Conservation (phyloP, 2,329 filamentous ascomycete species). For the Thelonectria discophora region DNA sequence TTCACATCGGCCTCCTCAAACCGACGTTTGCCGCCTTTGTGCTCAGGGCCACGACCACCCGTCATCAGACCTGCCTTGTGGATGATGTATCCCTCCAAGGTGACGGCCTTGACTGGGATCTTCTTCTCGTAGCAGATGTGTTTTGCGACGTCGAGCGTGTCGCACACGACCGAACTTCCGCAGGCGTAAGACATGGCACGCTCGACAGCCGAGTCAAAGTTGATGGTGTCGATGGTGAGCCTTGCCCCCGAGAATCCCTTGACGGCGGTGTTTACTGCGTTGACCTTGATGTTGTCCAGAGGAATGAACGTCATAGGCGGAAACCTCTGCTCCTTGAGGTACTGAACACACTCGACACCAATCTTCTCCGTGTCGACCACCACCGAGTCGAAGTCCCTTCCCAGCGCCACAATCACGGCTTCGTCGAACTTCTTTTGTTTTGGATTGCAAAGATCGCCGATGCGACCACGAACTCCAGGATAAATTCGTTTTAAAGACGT, state of each 20-base stretch:
- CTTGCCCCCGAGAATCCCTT: conserved; percentile 89
- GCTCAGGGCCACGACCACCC: conserved; percentile 83
- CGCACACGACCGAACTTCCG: conserved; percentile 93
- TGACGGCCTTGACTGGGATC: conserved; percentile 93
- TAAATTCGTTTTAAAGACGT: conserved; percentile 88
- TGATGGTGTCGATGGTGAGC: conserved; percentile 93
- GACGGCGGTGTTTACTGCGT: conserved; percentile 85
- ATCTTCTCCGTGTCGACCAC: conserved; percentile 96
- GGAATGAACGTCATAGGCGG: conserved; percentile 94
- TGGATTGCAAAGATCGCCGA: conserved; percentile 91
- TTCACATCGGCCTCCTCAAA: conserved; percentile 94
- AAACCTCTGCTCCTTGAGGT: conserved; percentile 88
- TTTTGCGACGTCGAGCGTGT: conserved; percentile 85
- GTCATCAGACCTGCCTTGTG: conserved; percentile 98
- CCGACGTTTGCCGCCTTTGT: conserved; percentile 77
- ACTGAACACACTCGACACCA: conserved; percentile 91
- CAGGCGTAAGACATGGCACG: conserved; percentile 95
- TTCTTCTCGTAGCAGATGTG: conserved; percentile 86
- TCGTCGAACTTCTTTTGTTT: conserved; percentile 98
- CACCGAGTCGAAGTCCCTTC: conserved; percentile 91
- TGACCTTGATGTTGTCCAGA: conserved; percentile 96
- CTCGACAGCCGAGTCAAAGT: conserved; percentile 88
- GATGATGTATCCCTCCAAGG: conserved; percentile 93
- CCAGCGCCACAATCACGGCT: conserved; percentile 90
- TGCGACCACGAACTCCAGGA: conserved; percentile 87